Evolutionary conservation across 306 rosid genomes (phyloP), one percentile per base, ranked within the genome.

Genomic region (Abrus precatorius): DNA sequence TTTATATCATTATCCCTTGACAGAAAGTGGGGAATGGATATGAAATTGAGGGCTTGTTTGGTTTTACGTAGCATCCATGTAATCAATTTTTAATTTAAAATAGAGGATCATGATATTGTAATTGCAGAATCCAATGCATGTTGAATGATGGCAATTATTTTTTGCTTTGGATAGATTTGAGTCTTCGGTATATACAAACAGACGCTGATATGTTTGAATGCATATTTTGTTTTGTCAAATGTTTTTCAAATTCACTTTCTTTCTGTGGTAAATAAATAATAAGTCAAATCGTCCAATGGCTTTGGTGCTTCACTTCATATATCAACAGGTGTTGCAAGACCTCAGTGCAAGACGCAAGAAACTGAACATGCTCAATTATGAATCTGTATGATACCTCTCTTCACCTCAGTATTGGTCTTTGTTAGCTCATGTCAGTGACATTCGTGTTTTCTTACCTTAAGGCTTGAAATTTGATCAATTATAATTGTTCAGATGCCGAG

Each of bases 331-430:
- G 74, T 73, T 85, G 79, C 85, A 77, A 70, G 94, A 92, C 82
- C 89, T 87, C 81, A 89, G 97, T 14, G 93, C 86, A 76, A 86
- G 91, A 83, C 84, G 90, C 83, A 94, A 83, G 97, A 91, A 87
- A 85, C 89, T 94, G 54, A 90, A 88, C 90, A 83, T 87, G 84
- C 98, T 94, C 76, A n/a, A 86, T 83, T 94, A 94, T 73, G 97
- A 94, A 91, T 95, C 93, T 87, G 98, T 94, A 94, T 81, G 97
- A 83, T 86, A 68, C 87, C 82, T 70, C 71, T 82, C 85, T 78
- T 80, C 78, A 84, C 77, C 93, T 86, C 82, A 71, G 59, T 80
- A 75, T 69, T 83, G 80, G 79, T 88, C 83, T 82, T 85, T 82
- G 43, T 75, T 85, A 54, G 33, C 56, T 83, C 61, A 80, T 82